These are phyloP conservation scores for Polychaeton citri DNA, from an alignment of 2,329 filamentous ascomycete species.

Conservation along the genomic window DNA sequence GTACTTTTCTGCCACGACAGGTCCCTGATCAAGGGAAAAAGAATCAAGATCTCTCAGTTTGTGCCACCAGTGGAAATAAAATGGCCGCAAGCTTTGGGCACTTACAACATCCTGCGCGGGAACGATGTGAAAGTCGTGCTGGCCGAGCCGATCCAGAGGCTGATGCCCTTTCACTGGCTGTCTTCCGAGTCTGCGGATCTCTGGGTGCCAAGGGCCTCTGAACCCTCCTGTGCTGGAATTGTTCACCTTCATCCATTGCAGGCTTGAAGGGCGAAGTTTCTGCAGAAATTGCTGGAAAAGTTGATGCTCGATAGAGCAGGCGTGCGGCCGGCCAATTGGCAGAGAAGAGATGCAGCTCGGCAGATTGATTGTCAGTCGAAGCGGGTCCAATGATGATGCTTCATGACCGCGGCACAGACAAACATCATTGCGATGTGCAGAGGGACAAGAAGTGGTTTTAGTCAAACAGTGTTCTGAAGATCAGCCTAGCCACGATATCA, in stretches of 20 bases:
- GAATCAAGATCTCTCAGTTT: background rate
- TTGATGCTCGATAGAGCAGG: too few species aligned
- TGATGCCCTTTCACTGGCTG: constrained; percentile 2
- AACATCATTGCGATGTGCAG: too few species aligned
- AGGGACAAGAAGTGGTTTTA: too few species aligned
- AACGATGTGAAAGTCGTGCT: constrained; percentile 38
- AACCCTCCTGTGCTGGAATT: background rate
- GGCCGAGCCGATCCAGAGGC: constrained; percentile 8
- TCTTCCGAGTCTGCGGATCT: background rate
- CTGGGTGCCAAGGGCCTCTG: background rate
- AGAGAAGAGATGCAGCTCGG: too few species aligned
- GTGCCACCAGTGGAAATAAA: constrained; percentile 11
- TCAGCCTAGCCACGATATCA: too few species aligned
- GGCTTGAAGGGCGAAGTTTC: too few species aligned
- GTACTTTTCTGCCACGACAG: constrained; percentile 23
- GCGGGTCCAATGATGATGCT: too few species aligned
- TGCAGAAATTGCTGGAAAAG: too few species aligned
- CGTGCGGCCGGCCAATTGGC: too few species aligned
- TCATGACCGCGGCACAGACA: too few species aligned
- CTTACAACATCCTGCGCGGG: constrained; percentile 41
- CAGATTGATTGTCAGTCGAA: too few species aligned
- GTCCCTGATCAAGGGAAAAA: constrained; percentile 13
- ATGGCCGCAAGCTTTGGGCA: background rate
- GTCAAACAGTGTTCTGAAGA: too few species aligned
- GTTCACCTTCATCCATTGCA: background rate